These are phyloP conservation scores for Boletales sp. DNA, from an alignment of 768 basidiomycete genomes.

Conservation along the genomic window DNA sequence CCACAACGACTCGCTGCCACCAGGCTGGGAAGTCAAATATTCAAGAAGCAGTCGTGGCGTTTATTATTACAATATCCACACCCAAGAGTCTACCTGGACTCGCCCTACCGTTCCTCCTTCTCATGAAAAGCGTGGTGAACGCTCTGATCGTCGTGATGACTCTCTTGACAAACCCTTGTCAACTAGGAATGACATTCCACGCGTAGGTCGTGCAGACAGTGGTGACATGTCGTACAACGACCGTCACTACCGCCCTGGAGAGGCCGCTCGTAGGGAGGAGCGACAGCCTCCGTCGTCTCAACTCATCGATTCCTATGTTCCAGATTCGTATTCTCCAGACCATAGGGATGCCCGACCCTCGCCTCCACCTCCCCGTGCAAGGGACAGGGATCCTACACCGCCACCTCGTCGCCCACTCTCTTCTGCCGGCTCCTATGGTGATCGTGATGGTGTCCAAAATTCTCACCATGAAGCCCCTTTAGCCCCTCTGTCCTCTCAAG, in stretches of 20 bases:
- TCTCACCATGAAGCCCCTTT: slow-evolving; percentile 19
- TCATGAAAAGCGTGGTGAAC: slow-evolving; percentile 23
- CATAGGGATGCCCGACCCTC: slow-evolving; percentile 19
- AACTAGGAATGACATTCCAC: slow-evolving; percentile 25
- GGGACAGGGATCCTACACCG: slow-evolving; percentile 20
- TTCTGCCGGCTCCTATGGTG: slow-evolving; percentile 18
- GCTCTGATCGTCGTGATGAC: slow-evolving; percentile 25
- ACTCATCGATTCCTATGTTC: slow-evolving; percentile 24
- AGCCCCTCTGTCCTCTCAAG: slow-evolving; percentile 15
- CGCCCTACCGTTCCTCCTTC: slow-evolving; percentile 39
- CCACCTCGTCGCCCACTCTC: slow-evolving; percentile 23
- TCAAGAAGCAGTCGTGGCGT: slow-evolving; percentile 45
- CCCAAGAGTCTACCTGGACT: slow-evolving; percentile 56
- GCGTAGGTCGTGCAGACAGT: slow-evolving; percentile 28
- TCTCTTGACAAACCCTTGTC: slow-evolving; percentile 23
- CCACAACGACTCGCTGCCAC: slow-evolving; percentile 40
- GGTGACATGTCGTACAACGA: slow-evolving; percentile 50
- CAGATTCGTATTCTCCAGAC: slow-evolving; percentile 26
- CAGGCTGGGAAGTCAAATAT: slow-evolving; percentile 58
- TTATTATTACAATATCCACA: slow-evolving; percentile 60
- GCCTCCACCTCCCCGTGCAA: slow-evolving; percentile 23
- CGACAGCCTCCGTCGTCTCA: slow-evolving; percentile 19
- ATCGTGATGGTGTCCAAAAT: slow-evolving; percentile 15
- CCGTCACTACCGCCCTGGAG: slow-evolving; percentile 61
- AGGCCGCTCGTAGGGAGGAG: slow-evolving; percentile 27